Evolutionary conservation across 2,329 filamentous ascomycete species (phyloP), one percentile per base, ranked within the genome.

Genomic region (Aspergillus pseudoviridinutans): DNA sequence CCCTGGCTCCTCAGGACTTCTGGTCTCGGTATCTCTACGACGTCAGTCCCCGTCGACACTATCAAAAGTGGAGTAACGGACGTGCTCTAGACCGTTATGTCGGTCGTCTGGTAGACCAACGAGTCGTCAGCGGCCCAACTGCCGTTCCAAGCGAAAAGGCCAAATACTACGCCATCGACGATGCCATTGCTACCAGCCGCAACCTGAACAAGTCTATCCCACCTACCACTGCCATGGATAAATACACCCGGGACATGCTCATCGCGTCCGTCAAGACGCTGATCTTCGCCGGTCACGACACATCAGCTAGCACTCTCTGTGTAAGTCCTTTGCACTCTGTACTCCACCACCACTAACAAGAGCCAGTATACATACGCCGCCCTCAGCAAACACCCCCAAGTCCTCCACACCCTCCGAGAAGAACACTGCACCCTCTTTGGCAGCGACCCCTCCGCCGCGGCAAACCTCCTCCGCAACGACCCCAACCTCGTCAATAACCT

Each of bases 391-490:
- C 56, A 75, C 50, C 75, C 75, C 0, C 60, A 67, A 1, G 60
- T 65, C 41, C 67, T 77, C 5, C 63, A 63, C 1, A 69, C 67
- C 2, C 68, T 82, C 22, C 74, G 77, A 20, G 64, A 72, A 28
- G 84, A 87, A 66, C 82, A 83, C 64, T 79, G 83, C 57, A 68
- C 68, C 2, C 71, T 85, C 17, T 79, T 86, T 38, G 79, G 81
- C 10, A 56, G 74, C 0, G 74, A 80, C 41, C 64, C 72, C 3
- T 62, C 71, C 4, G 64, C 65, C 1, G 73, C 74, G 0, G 74
- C 72, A 10, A 63, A 67, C 2, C 66, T 73, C 24, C 69, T 85
- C n/a, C 66, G 70, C 25, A 60, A 71, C 0, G 69, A 80, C 14
- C 76, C 80, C 1, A 66, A 74, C 3, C 72, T 81, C 2, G 70